Evolutionary conservation across 2,329 filamentous ascomycete genomes (phyloP).

Genomic region (Chrysoporthe deuterocubensis): DNA sequence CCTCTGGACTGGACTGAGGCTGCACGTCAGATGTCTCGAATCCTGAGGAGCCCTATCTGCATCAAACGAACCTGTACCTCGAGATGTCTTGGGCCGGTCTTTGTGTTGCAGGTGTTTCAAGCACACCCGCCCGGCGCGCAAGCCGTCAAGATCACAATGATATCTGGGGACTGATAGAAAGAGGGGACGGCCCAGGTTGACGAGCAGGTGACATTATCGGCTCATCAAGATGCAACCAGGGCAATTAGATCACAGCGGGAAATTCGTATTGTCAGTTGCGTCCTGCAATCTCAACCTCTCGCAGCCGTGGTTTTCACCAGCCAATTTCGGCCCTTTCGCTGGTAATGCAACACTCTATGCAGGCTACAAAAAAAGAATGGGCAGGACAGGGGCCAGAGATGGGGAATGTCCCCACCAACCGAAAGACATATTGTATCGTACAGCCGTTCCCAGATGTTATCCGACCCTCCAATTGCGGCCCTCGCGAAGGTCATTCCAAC

Average conservation of each 20-base stretch:
- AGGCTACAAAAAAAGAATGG: neutral
- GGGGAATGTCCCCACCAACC: neutral
- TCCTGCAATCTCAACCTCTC: constrained; percentile 6
- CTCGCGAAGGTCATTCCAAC: neutral
- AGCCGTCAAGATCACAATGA: neutral
- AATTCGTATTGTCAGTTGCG: constrained; percentile 7
- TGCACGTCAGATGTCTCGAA: constrained; percentile 8
- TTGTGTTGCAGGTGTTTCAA: constrained; percentile 17
- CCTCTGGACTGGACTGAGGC: neutral
- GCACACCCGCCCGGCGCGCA: constrained; percentile 1
- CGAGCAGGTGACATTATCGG: constrained; percentile 4
- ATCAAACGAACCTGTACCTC: constrained; percentile 3
- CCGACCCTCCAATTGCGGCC: constrained; percentile 3
- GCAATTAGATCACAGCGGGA: constrained; percentile 8
- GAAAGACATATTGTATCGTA: neutral
- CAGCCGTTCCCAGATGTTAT: neutral
- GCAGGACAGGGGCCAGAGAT: neutral
- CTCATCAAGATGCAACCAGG: constrained; percentile 11
- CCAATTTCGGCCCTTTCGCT: constrained; percentile 1
- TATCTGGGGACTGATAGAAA: neutral
- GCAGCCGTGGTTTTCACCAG: neutral
- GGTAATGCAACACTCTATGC: constrained; percentile 3
- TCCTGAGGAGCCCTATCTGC: neutral
- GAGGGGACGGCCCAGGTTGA: neutral
- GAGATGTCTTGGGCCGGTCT: constrained; percentile 14